Percentiles rank a stretch among this genome's conserved stretches.
Conservation (phyloP, 148 eudicot genomes). For the Fagopyrum tataricum region DNA sequence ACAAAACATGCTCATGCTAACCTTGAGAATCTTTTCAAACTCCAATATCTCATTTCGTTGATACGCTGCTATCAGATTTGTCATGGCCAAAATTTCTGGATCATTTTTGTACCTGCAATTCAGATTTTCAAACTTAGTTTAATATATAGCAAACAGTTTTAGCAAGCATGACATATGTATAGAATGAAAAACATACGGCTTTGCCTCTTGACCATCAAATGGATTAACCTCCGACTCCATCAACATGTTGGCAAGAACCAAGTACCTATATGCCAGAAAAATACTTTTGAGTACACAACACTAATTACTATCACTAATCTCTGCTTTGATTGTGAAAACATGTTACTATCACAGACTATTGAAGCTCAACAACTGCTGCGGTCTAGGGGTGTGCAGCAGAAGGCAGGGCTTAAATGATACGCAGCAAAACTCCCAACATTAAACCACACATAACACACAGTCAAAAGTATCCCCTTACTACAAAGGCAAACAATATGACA, state of each 20-base stretch:
- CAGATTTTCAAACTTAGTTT: not conserved
- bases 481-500: no score
- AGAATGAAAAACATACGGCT: slow-evolving; percentile 57
- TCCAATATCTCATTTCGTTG: slow-evolving; percentile 89
- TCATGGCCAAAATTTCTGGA: slow-evolving; percentile 95
- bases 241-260: slow-evolving; percentile 94
- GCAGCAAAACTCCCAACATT: not conserved
- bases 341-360: not conserved
- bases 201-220: slow-evolving; percentile 97
- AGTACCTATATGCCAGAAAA: slow-evolving; percentile 40
- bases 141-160: not conserved
- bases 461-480: no score
- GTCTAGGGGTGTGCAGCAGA: not conserved
- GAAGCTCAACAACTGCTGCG: not conserved
- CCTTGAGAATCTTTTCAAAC: slow-evolving; percentile 97
- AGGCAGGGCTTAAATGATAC: not conserved
- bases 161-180: not conserved
- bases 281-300: not conserved
- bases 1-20: slow-evolving; percentile 29
- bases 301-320: not conserved
- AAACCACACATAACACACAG: not conserved
- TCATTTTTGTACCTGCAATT: slow-evolving; percentile 82
- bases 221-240: slow-evolving; percentile 96
- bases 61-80: slow-evolving; percentile 91
- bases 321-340: not conserved